Evolutionary conservation across 495 filamentous ascomycete species (phyloP), one percentile per base, ranked within the genome.

Genomic region (Penicillium manginii): DNA sequence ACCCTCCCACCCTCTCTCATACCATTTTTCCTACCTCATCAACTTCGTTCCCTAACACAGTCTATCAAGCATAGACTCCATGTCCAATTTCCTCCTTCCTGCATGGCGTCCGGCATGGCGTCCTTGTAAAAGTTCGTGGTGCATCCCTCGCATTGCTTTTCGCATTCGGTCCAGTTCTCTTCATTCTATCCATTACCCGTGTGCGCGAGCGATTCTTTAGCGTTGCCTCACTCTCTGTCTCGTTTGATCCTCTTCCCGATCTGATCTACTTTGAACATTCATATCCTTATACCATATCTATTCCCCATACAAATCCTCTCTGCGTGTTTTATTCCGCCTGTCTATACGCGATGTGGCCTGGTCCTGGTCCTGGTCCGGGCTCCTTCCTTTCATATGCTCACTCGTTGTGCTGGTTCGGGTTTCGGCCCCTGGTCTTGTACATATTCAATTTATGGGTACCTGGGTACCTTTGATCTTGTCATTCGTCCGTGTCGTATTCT

Each of bases 181-280:
- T 37, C 12, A 37, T 14, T 37, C 8, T 0, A 50, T 22, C 18
- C 18, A 59, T 22, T 54, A 3, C 45, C 0, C 55, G 39, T 32
- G 59, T 54, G 63, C 56, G 57, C 63, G 55, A 65, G 65, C 54
- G 53, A 58, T 65, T 62, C 58, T 35, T 35, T 61, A 65, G 62
- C 63, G 65, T 49, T 65, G 46, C 51, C 35, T 37, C 15, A n/a
- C 35, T 37, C 15, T 37, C 12, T 15, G 10, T 37, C 0, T 12
- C 35, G 4, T 37, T 37, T 10, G 35, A 12, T 37, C 14, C 2
- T 37, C 0, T n/a, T 10, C 14, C 4, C 12, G 1, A 12, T 37
- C 14, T 37, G 35, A 3, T n/a, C 15, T 37, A 5, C 35, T 37
- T 10, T n/a, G 35, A 12, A n/a, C 35, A 37, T 37, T n/a, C 26